Evolutionary conservation across 331 rosid genomes (phyloP), one percentile per base, ranked within the genome.

Genomic region (Erythrophleum ivorense): DNA sequence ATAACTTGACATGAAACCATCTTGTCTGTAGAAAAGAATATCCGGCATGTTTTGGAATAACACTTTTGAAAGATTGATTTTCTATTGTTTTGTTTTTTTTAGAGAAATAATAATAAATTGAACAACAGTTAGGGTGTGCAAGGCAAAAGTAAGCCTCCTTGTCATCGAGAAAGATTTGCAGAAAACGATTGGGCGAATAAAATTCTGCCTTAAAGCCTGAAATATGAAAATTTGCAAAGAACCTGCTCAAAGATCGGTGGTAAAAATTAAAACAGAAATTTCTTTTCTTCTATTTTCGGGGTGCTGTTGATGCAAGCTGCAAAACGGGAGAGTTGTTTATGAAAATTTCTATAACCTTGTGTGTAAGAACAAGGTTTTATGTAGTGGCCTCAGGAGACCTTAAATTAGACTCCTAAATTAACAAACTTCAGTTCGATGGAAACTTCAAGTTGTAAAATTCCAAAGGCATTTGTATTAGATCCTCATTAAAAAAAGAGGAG

Each of bases 1-100:
- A 71, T 76, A 82, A 85, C 71, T 80, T 78, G 43, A 82, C 80
- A 58, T 67, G 81, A 88, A 70, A 89, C 41, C 29, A 40, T 64
- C 81, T 76, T 57, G 70, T 77, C 86, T 14, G 87, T 68, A 13
- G 49, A 71, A 80, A 85, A 82, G 29, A 73, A 73, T 53, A 78
- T 83, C 33, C 15, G 68, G 67, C 40, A 29, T 57, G 81, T 69
- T 82, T 77, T 38, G 84, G 63, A 76, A 34, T 67, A 36, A 72
- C 82, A 83, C 73, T 81, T 73, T 34, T 68, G 45, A 46, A 60
- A 80, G 45, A n/a, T 57, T 21, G 48, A 79, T n/a, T 70, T 33
- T 80, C 40, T 5, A 31, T 1, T 1, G 7, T 38, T 33, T 68
- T 19, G 75, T 59, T 48, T 41, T 15, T 53, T 59, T 18, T 6